Evolutionary conservation across 352 stramenopile species (phyloP).

Genomic region (Phytophthora foliorum): DNA sequence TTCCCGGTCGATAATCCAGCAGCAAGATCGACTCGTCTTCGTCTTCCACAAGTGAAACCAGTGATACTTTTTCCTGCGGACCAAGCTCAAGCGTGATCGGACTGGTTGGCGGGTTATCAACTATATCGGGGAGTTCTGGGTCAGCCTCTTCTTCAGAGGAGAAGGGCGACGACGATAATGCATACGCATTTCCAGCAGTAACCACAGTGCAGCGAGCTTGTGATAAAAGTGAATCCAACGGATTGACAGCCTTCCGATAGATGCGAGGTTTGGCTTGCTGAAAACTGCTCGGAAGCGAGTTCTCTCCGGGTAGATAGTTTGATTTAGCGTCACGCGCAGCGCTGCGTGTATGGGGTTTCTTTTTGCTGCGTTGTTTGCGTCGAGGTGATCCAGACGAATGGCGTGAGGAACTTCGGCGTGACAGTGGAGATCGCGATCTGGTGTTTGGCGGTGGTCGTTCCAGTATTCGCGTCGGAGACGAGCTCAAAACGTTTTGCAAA

Average conservation of each 20-base stretch:
- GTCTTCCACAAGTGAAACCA: conserved; percentile 60
- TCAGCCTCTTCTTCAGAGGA: conserved; percentile 17
- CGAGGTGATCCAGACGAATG: conserved; percentile 13
- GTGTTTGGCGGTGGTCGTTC: conserved; percentile 23
- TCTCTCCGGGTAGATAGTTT: conserved; percentile 44
- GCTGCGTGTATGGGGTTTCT: conserved; percentile 7
- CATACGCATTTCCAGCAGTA: conserved; percentile 22
- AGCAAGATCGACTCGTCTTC: conserved; percentile 57
- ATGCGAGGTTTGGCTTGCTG: conserved; percentile 59
- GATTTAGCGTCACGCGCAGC: neutral
- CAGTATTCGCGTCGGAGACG: conserved; percentile 28
- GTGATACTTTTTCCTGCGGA: conserved; percentile 50
- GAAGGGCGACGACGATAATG: conserved; percentile 1
- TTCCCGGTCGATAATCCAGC: conserved; percentile 50
- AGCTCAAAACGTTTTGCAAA: conserved; percentile 26
- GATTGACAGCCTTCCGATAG: conserved; percentile 51
- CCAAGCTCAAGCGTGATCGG: conserved; percentile 16
- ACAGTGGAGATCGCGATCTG: conserved; percentile 11
- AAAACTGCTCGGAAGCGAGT: conserved; percentile 74
- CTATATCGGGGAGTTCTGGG: neutral
- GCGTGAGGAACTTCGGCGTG: conserved; percentile 6
- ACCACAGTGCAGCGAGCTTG: conserved; percentile 60
- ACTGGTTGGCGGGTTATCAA: conserved; percentile 3
- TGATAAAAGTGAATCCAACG: conserved; percentile 33
- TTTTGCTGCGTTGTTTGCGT: conserved; percentile 19